Base-by-base conservation (phyloP, 139 green algal species). In the Coelastrella sp. region DNA sequence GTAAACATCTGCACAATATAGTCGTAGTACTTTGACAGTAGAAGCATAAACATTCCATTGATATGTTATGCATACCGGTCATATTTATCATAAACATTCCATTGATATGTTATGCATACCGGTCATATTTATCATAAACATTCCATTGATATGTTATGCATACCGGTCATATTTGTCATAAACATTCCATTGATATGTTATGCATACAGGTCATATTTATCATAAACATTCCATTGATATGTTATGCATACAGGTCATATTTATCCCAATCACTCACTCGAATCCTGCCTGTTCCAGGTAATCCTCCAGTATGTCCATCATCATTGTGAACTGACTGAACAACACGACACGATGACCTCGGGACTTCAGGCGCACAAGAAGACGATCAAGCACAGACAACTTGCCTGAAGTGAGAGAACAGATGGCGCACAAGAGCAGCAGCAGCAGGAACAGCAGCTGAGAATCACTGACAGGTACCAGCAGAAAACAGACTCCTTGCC, bases 241-340 rank as follows among this genome's bases (percentile, higher is more conserved):
- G 87, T 89, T 98, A 94, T 13, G 94, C 89, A 35, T 95, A 93
- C 2, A 88, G 76, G 40, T 85, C 69, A 19, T 79, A 89, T 30
- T 80, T 87, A 83, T 63, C 86, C 34, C 91, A 95, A 83, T 99
- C 96, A 48, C 90, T 98, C 96, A n/a, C 87, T 84, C 0, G 93
- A 87, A 69, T 91, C 95, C 40, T 87, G 57, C 19, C 27, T 63
- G 9, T 11, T 25, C 8, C 67, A 97, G 72, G 79, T 93, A 97
- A 87, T 98, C 94, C 83, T 98, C 94, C 71, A 99, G 87, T 45
- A 98, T 89, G 84, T 99, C 90, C 60, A 98, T 91, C 93, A 97
- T 96, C 45, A 95, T 96, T 72, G 85, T 95, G 84, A 98, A 98
- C 91, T 98, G 96, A 38, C 73, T 92, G 88, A 98, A 98, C 80